Conservation (phyloP, 768 basidiomycete genomes). For the Pisolithus albus region DNA sequence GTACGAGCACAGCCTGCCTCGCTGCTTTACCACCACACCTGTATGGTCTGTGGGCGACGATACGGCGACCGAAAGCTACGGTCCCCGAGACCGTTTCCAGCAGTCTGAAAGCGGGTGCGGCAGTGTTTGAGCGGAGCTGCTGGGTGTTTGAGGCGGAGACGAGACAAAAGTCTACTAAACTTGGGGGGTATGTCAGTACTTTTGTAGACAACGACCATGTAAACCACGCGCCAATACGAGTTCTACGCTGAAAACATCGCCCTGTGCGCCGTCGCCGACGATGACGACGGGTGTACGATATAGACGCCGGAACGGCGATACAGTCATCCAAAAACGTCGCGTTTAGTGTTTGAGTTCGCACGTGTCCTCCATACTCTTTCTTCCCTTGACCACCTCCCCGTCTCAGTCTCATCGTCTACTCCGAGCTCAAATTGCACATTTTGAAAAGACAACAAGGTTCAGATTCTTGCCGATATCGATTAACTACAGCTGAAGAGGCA, state of each 20-base stretch:
- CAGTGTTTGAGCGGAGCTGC: slow-evolving; percentile 29
- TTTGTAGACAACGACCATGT: slow-evolving; percentile 5
- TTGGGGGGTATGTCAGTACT: slow-evolving; percentile 3
- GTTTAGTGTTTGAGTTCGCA: slow-evolving; percentile 25
- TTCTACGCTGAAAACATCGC: too few species aligned
- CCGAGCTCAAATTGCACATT: background rate
- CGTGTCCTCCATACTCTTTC: slow-evolving; percentile 23
- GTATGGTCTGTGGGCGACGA: too few species aligned
- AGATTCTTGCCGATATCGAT: slow-evolving; percentile 7
- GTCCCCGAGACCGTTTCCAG: too few species aligned
- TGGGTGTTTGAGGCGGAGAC: slow-evolving; percentile 29
- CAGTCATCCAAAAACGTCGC: slow-evolving; percentile 14
- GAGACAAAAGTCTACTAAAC: slow-evolving; percentile 7
- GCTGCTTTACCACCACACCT: too few species aligned
- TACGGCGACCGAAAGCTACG: too few species aligned
- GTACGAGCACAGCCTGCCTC: too few species aligned
- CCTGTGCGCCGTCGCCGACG: slow-evolving; percentile 8
- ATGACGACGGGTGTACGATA: background rate
- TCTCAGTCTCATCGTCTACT: slow-evolving; percentile 7
- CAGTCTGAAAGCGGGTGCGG: too few species aligned
- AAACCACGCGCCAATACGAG: slow-evolving; percentile 23
- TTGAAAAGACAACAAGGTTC: slow-evolving; percentile 7
- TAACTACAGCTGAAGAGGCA: slow-evolving; percentile 2
- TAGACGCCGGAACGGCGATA: slow-evolving; percentile 20
- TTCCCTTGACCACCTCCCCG: slow-evolving; percentile 21